A percentile compares a stretch with the other conserved stretches of the same genome.
phyloP scores from a whole-genome alignment of 768 basidiomycete genomes.

The Termitomyces titanicus region DNA sequence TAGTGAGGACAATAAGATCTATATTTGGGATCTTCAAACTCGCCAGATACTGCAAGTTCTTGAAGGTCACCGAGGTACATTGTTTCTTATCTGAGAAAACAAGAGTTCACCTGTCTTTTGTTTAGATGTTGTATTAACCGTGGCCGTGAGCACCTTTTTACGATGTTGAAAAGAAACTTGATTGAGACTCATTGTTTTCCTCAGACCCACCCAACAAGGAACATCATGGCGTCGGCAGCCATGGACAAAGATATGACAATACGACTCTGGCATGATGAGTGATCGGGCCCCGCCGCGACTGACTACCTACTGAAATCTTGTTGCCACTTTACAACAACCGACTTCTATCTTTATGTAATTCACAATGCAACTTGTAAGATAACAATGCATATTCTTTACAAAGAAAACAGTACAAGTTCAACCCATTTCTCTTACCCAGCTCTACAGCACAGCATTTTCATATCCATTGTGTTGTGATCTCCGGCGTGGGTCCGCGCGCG shows the following conservation, averaged over 20 bases:
- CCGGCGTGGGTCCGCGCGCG: too few species aligned
- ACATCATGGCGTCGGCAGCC: constrained; percentile 82
- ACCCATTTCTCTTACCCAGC: too few species aligned
- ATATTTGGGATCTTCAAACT: constrained; percentile 88
- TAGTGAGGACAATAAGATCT: constrained; percentile 85
- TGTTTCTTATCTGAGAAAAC: background rate
- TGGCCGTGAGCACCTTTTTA: constrained; percentile 52
- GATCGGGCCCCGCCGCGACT: too few species aligned
- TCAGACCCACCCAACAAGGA: constrained; percentile 73
- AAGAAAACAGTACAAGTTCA: too few species aligned
- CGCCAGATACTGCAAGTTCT: constrained; percentile 71
- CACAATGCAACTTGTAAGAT: background rate
- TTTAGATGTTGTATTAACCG: constrained; percentile 66
- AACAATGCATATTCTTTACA: too few species aligned
- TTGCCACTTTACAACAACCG: too few species aligned
- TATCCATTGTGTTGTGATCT: too few species aligned
- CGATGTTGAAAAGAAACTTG: background rate
- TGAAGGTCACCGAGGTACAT: constrained; percentile 76
- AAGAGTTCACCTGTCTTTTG: background rate
- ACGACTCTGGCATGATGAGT: constrained; percentile 73
- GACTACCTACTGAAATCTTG: too few species aligned
- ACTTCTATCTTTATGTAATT: too few species aligned
- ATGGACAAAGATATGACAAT: constrained; percentile 89
- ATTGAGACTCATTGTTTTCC: background rate
- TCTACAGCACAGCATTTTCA: too few species aligned